Evolutionary conservation across 805 yeast species (phyloP).

Genomic region (Starmera dryadoides): DNA sequence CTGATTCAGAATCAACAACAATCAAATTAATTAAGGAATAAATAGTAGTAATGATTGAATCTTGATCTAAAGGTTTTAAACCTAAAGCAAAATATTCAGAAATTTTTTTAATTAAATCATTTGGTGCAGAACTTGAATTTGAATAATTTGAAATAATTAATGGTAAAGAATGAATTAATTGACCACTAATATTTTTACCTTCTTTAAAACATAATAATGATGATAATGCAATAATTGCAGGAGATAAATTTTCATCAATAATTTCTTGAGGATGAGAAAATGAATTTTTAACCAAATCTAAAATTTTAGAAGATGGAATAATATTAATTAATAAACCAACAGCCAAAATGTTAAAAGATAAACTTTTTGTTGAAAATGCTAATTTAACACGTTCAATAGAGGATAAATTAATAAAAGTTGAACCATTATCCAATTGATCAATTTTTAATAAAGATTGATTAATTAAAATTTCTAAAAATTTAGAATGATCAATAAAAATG

Average conservation of each 20-base stretch:
- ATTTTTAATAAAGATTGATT: constrained; percentile 16
- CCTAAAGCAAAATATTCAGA: constrained; percentile 60
- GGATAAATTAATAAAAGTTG: constrained; percentile 46
- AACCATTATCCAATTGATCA: constrained; percentile 44
- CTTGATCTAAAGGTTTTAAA: constrained; percentile 64
- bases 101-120: constrained; percentile 40
- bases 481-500: constrained; percentile 5
- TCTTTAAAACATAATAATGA: constrained; percentile 39
- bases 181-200: constrained; percentile 23
- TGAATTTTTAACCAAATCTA: constrained; percentile 40
- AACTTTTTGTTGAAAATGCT: constrained; percentile 48
- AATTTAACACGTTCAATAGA: constrained; percentile 38
- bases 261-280: constrained; percentile 46
- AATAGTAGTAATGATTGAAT: constrained; percentile 73
- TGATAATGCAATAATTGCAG: constrained; percentile 47
- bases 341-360: constrained; percentile 53
- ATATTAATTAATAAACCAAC: constrained; percentile 43
- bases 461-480: constrained; percentile 9
- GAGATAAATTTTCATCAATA: constrained; percentile 43
- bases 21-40: constrained; percentile 77
- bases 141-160: constrained; percentile 37
- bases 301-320: constrained; percentile 35
- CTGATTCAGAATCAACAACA: constrained; percentile 42
- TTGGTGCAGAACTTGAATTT: constrained; percentile 37
- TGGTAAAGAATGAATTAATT: constrained; percentile 36